These are phyloP conservation scores for Athelia sp. DNA, from an alignment of 1,284 basidiomycete species.

Conservation along the genomic window DNA sequence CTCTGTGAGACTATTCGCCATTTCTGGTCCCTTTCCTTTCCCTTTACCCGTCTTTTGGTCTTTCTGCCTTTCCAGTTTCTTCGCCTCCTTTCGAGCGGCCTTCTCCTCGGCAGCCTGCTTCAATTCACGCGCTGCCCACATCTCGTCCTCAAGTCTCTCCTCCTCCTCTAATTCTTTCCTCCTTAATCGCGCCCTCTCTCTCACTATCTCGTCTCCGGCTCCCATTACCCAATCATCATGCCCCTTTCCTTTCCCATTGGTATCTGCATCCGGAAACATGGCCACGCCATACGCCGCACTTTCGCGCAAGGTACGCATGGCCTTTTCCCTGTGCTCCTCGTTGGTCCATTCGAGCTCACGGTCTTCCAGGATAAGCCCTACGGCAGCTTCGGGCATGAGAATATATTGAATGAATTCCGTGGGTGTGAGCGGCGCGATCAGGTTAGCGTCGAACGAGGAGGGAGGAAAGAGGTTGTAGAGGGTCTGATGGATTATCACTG, in stretches of 20 bases:
- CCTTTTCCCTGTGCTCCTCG: conserved; percentile 19
- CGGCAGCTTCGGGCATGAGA: conserved; percentile 39
- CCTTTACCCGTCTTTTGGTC: conserved; percentile 2
- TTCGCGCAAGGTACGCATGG: conserved; percentile 32
- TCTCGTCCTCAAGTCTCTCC: conserved; percentile 24
- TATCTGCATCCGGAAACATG: conserved; percentile 35
- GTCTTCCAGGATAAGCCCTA: conserved; percentile 38
- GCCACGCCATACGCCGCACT: conserved; percentile 40
- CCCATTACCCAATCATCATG: conserved; percentile 15
- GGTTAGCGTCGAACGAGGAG: conserved; percentile 23
- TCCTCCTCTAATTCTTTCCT: conserved; percentile 28
- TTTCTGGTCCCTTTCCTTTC: neutral
- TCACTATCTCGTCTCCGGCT: conserved; percentile 19
- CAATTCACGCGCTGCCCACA: conserved; percentile 52
- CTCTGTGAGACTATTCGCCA: neutral
- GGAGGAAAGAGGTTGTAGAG: conserved; percentile 39
- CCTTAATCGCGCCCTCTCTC: conserved; percentile 26
- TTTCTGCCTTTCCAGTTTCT: conserved; percentile 19
- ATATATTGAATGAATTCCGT: conserved; percentile 37
- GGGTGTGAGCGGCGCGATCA: conserved; percentile 33
- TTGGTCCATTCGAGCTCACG: conserved; percentile 8
- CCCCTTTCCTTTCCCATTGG: neutral
- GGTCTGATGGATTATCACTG: conserved; percentile 38
- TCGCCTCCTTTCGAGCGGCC: conserved; percentile 23
- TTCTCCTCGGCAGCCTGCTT: conserved; percentile 37